These are phyloP conservation scores for Fusarium drepaniforme DNA, from an alignment of 2,329 filamentous ascomycete species.

Conservation along the genomic window DNA sequence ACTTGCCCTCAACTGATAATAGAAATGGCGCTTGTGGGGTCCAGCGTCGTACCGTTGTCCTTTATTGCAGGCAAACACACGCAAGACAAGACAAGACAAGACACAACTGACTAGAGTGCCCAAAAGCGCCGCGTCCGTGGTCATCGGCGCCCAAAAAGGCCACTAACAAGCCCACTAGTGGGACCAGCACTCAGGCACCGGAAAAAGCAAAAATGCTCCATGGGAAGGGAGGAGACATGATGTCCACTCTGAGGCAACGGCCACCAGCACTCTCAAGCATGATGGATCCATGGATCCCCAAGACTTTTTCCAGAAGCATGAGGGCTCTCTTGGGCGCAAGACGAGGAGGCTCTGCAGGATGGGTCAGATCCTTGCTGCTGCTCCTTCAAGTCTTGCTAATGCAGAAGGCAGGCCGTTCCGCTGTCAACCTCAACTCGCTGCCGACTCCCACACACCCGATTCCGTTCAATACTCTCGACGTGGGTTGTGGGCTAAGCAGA, in stretches of 20 bases:
- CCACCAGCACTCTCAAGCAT: constrained; percentile 1
- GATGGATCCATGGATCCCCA: constrained; percentile 21
- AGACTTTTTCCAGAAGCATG: constrained; percentile 30
- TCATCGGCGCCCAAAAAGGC: constrained; percentile 24
- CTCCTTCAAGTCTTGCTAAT: background rate
- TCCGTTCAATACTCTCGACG: constrained; percentile 1
- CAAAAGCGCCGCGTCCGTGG: constrained; percentile 2
- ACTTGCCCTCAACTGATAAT: background rate
- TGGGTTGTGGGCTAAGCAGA: constrained; percentile 17
- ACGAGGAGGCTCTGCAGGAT: background rate
- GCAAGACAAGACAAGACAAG: constrained; percentile 16
- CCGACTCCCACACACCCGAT: constrained; percentile 15
- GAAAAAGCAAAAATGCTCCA: constrained; percentile 32
- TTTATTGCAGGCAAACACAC: constrained; percentile 10
- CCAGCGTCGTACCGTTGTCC: constrained; percentile 15
- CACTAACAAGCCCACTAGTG: constrained; percentile 33
- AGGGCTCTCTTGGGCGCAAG: background rate
- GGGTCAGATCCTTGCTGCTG: background rate
- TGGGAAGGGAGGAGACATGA: constrained; percentile 25
- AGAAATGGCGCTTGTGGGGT: background rate
- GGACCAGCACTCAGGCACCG: constrained; percentile 37
- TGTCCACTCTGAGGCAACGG: constrained; percentile 30
- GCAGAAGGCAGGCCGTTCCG: background rate
- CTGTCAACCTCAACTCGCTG: background rate
- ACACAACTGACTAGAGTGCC: constrained; percentile 17